Conservation (phyloP, 1,139 yeast genomes). For the Ogataea hybrid region DNA sequence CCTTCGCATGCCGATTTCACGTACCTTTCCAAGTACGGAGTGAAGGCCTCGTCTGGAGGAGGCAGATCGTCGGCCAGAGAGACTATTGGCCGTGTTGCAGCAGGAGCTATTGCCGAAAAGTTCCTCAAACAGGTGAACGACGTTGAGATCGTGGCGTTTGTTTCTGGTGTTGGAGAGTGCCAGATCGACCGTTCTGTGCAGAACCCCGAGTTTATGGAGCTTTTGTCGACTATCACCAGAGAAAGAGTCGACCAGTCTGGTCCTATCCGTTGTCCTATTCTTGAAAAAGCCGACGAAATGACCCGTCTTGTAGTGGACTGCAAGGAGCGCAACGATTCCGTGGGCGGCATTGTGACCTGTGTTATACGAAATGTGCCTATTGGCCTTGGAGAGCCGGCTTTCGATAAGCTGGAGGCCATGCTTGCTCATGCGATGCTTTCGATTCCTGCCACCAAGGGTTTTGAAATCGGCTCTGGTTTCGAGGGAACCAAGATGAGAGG, state of each 20-base stretch:
- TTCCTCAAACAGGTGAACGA: conserved; percentile 70
- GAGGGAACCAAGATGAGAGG: conserved; percentile 89
- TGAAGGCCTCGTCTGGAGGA: conserved; percentile 93
- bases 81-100: conserved; percentile 98
- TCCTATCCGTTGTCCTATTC: conserved; percentile 93
- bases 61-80: conserved; percentile 98
- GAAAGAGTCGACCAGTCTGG: conserved; percentile 85
- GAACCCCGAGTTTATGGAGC: conserved; percentile 59
- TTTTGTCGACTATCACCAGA: conserved; percentile 75
- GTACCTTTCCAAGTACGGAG: conserved; percentile 84
- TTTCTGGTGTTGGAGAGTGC: conserved; percentile 80
- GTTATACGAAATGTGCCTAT: conserved; percentile 90
- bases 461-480: conserved; percentile 96
- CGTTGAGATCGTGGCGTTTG: conserved; percentile 96
- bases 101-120: conserved; percentile 98
- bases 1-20: conserved; percentile 99
- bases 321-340: conserved; percentile 86
- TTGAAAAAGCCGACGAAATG: conserved; percentile 70
- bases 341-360: conserved; percentile 98
- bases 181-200: conserved; percentile 73
- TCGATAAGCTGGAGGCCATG: conserved; percentile 91
- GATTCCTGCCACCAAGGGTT: conserved; percentile 96
- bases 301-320: conserved; percentile 81
- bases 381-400: conserved; percentile 97
- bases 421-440: conserved; percentile 98